Evolutionary conservation across 768 basidiomycete genomes (phyloP).

Genomic region (Dioszegia hungarica): DNA sequence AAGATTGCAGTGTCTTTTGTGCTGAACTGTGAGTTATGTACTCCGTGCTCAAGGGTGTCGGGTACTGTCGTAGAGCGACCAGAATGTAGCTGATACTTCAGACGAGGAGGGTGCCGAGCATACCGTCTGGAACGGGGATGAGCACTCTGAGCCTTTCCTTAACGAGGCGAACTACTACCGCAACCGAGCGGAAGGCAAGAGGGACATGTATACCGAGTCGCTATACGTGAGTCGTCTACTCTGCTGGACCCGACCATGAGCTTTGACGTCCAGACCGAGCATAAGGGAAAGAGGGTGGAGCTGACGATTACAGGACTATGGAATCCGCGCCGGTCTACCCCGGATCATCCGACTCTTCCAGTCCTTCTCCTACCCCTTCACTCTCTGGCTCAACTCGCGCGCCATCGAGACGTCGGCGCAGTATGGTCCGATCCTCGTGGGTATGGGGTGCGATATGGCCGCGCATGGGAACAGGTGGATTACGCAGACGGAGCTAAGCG

Average conservation of each 20-base stretch:
- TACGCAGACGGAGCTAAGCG: conserved; percentile 11
- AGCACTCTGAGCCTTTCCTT: conserved; percentile 10
- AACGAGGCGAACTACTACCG: conserved; percentile 15
- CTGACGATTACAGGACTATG: conserved; percentile 10
- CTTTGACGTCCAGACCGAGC: too few species aligned
- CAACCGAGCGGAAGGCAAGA: conserved; percentile 1
- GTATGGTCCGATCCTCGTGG: conserved; percentile 3
- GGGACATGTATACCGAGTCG: conserved; percentile 14
- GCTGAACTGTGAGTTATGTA: conserved; percentile 18
- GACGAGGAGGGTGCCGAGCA: conserved; percentile 16
- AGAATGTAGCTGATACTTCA: background rate
- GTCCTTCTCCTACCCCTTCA: conserved; percentile 8
- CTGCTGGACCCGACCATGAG: too few species aligned
- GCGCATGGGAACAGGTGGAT: conserved; percentile 16
- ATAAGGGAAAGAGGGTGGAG: too few species aligned
- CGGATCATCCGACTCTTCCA: conserved; percentile 11
- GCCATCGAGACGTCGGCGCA: conserved; percentile 10
- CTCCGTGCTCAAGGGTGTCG: too few species aligned
- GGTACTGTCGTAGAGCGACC: too few species aligned
- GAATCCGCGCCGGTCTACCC: conserved; percentile 9
- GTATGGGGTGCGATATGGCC: conserved; percentile 10
- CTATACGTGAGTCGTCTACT: conserved; percentile 15
- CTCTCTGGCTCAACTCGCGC: conserved; percentile 14
- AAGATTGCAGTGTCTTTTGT: conserved; percentile 36
- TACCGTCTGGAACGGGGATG: conserved; percentile 32